A percentile compares a stretch with the other conserved stretches of the same genome.
These are phyloP conservation scores for Vaccinium corymbosum DNA, from an alignment of 148 eudicot species.

Conservation along the genomic window DNA sequence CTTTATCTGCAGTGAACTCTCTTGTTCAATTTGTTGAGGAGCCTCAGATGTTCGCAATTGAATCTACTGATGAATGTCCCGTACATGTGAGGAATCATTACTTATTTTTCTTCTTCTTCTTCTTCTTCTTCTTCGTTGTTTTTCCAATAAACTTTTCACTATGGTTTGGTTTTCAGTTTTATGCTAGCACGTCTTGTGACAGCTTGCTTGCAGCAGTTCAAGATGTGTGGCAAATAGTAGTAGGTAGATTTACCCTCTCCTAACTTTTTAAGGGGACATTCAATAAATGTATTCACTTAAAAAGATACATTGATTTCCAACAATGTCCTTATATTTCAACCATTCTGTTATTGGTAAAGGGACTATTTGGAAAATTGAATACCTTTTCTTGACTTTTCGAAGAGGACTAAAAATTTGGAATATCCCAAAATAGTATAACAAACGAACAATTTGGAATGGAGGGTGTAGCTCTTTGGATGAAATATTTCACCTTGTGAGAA, in stretches of 20 bases:
- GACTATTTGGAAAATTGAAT: too few relatives aligned
- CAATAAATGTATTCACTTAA: too few relatives aligned
- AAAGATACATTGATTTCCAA: too few relatives aligned
- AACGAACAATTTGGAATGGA: too few relatives aligned
- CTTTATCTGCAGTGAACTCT: constrained; percentile 76
- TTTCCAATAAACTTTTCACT: background rate
- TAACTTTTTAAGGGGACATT: background rate
- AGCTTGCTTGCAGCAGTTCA: constrained; percentile 95
- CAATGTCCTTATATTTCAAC: too few relatives aligned
- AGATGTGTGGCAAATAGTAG: constrained; percentile 90
- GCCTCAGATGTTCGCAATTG: constrained; percentile 97
- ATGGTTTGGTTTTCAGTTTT: constrained; percentile 58
- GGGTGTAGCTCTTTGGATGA: background rate
- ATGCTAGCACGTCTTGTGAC: constrained; percentile 96
- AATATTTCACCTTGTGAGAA: background rate
- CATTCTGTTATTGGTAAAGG: too few relatives aligned
- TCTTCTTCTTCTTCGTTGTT: background rate
- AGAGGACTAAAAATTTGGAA: too few relatives aligned
- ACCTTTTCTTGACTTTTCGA: too few relatives aligned
- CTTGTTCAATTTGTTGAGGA: constrained; percentile 97
- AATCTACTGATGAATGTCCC: constrained; percentile 93
- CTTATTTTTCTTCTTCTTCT: background rate
- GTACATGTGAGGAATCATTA: constrained; percentile 60
- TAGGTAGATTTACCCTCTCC: constrained; percentile 55
- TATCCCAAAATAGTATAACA: too few relatives aligned